Percentiles rank a stretch among this genome's conserved stretches.
These are phyloP conservation scores for Cercospora sp. DNA, from an alignment of 2,329 filamentous ascomycete genomes.

Conservation along the genomic window DNA sequence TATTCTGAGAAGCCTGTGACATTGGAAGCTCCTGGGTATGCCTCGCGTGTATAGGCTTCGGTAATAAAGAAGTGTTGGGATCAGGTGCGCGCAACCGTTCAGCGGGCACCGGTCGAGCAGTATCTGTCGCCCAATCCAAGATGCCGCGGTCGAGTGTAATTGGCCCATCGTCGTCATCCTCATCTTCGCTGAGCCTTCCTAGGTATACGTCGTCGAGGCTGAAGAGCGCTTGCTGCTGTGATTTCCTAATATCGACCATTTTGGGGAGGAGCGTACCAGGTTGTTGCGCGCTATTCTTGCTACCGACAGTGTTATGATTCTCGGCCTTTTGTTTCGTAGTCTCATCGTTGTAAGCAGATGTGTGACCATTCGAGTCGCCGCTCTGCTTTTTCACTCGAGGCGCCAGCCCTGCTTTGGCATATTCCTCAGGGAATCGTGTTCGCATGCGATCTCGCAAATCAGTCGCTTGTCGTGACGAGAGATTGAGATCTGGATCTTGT, in stretches of 20 bases:
- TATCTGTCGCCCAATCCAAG: conserved; percentile 36
- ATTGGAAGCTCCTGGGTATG: conserved; percentile 18
- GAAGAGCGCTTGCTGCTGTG: conserved; percentile 26
- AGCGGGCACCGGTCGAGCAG: conserved; percentile 2
- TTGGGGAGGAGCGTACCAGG: not conserved
- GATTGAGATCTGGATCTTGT: conserved; percentile 54
- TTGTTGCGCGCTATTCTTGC: not conserved
- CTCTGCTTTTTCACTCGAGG: conserved; percentile 35
- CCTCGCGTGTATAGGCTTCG: conserved; percentile 27
- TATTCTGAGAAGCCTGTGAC: conserved; percentile 5
- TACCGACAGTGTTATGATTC: not conserved
- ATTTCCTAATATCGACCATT: not conserved
- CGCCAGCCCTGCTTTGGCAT: conserved; percentile 51
- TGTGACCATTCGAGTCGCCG: not conserved
- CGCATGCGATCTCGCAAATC: conserved; percentile 64
- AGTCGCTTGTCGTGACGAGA: conserved; percentile 55
- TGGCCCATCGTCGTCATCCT: conserved; percentile 29
- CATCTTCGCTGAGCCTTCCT: conserved; percentile 28
- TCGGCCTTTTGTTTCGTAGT: not conserved
- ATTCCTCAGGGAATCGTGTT: conserved; percentile 59
- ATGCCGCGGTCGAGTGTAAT: conserved; percentile 40
- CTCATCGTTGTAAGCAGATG: not conserved
- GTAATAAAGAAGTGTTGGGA: conserved; percentile 33
- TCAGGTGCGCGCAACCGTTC: conserved; percentile 16
- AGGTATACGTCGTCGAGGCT: conserved; percentile 36